These are phyloP conservation scores for Afroboletus lepidellus DNA, from an alignment of 1,284 basidiomycete genomes.

Conservation along the genomic window DNA sequence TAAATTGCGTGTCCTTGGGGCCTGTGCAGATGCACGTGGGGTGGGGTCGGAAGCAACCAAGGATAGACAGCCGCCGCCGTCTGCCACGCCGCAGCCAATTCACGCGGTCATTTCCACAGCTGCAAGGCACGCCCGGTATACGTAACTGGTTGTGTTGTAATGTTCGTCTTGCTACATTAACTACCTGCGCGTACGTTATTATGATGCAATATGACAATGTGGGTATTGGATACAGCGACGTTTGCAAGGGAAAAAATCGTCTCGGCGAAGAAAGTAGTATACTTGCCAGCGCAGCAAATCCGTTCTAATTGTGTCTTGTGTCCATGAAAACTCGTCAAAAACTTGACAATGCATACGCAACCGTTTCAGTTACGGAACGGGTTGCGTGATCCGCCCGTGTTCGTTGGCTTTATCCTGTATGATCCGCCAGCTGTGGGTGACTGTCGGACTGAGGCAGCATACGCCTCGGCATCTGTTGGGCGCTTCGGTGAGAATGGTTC, in stretches of 20 bases:
- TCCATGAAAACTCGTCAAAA: conserved; percentile 18
- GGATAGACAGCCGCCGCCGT: conserved; percentile 17
- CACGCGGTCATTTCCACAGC: conserved; percentile 30
- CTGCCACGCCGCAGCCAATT: conserved; percentile 17
- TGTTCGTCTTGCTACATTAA: conserved; percentile 25
- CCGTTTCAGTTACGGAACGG: conserved; percentile 45
- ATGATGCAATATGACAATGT: conserved; percentile 13
- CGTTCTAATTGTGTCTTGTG: conserved; percentile 16
- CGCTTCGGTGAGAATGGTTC: conserved; percentile 29
- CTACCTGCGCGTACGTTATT: conserved; percentile 15
- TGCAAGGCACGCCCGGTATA: conserved; percentile 12
- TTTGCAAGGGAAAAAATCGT: conserved; percentile 20
- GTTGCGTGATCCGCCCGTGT: conserved; percentile 46
- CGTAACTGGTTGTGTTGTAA: conserved; percentile 12
- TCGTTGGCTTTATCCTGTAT: conserved; percentile 34
- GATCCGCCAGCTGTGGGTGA: conserved; percentile 22
- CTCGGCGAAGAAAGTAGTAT: background rate
- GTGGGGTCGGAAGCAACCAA: conserved; percentile 12
- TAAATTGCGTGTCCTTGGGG: conserved; percentile 17
- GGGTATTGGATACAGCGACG: conserved; percentile 21
- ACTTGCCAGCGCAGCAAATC: conserved; percentile 5
- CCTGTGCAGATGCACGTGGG: conserved; percentile 31
- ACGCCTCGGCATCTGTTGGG: conserved; percentile 59
- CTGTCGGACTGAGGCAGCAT: conserved; percentile 48
- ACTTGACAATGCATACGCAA: conserved; percentile 8